Evolutionary conservation across 306 rosid genomes (phyloP), one percentile per base, ranked within the genome.

Genomic region (Nissolia schottii): DNA sequence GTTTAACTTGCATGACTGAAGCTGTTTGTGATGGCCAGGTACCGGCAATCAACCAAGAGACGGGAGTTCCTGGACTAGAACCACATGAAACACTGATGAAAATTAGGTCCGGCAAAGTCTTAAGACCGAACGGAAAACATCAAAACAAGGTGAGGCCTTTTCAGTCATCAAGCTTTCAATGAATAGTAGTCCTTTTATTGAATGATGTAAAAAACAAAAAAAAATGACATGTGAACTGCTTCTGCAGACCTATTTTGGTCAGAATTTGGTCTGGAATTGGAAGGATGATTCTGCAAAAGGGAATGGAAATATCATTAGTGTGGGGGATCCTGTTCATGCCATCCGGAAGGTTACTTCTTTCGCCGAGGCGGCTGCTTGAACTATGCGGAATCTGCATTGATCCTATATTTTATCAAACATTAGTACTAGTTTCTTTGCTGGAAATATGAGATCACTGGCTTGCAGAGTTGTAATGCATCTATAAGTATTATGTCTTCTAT

Each of bases 191-290:
- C 13, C n/a, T n/a, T n/a, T n/a, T 8, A 57, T 28, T 45, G 54
- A 63, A 40, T 74, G 54, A 74, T 69, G 19, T n/a, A n/a, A n/a
- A n/a, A n/a, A n/a, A n/a, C n/a, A n/a, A n/a, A n/a, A n/a, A 67
- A 13, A 53, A 38, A 41, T 75, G 55, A 31, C 37, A 41, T 23
- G 19, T 61, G 51, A 35, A 70, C 3, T 71, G 75, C 63, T 76
- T 83, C 68, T 45, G 62, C 89, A 93, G 98, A 15, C 86, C 35
- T 93, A 84, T 86, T 82, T 93, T 48, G 98, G 98, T 73, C 96
- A 87, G 83, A 76, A 90, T 81, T 5, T 93, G 66, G 83, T 88
- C 11, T 93, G 93, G 89, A 87, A 83, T 40, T 85, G 87, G 87
- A 82, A 77, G 67, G 87, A 86, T 68, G 49, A 37, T 61, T 43